Base-by-base conservation (phyloP, 345 rosid genomes). In the Litchi chinensis region DNA sequence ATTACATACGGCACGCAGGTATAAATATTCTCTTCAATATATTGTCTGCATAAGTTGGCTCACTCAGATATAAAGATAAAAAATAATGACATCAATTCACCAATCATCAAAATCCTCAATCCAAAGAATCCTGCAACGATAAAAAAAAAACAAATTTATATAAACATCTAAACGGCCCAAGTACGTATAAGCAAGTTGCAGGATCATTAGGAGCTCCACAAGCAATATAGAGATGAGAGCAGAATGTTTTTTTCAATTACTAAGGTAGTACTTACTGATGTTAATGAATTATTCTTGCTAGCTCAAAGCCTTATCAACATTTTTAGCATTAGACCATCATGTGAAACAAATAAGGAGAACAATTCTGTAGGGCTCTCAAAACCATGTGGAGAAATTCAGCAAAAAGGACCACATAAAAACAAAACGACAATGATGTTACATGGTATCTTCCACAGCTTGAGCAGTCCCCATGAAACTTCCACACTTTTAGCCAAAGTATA, bases 401-500 rank as follows among this genome's bases (percentile, higher is more conserved):
- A n/a, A n/a, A n/a, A n/a, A n/a, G n/a, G n/a, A n/a, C n/a, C n/a
- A n/a, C n/a, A n/a, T n/a, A n/a, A n/a, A n/a, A n/a, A n/a, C n/a
- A n/a, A n/a, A n/a, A n/a, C n/a, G n/a, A n/a, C n/a, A n/a, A n/a
- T n/a, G n/a, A n/a, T n/a, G n/a, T n/a, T n/a, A n/a, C n/a, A n/a
- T n/a, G n/a, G n/a, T n/a, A n/a, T n/a, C n/a, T n/a, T n/a, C n/a
- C n/a, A n/a, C n/a, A n/a, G n/a, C n/a, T n/a, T n/a, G n/a, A n/a
- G 65, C 83, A 74, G 85, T 70, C 77, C 82, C 82, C 70, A 62
- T 82, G 79, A 87, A 87, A 78, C 83, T 85, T 82, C 84, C 88
- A 62, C 65, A 62, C 72, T 74, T 81, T 79, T 75, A 75, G 80
- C 80, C 76, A 76, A 77, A 65, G 74, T 40, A 64, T 41, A 52